Percentiles rank a stretch among this genome's conserved stretches.
These are phyloP conservation scores for Coemansia sp. DNA, from an alignment of 192 early-diverging fungal genomes.

Conservation along the genomic window DNA sequence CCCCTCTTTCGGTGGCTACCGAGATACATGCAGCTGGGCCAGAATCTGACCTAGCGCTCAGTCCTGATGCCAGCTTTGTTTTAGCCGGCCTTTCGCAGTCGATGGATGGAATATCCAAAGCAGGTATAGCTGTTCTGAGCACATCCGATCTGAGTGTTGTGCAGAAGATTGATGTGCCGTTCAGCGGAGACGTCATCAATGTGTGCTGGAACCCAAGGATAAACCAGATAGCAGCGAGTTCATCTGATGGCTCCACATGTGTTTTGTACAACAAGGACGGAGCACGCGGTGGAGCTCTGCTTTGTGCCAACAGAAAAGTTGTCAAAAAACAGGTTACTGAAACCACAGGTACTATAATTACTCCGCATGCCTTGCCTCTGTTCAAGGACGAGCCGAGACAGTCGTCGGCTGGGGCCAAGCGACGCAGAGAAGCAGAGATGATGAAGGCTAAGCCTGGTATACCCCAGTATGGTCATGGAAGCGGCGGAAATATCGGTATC, in stretches of 20 bases:
- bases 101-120: background rate
- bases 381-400: slow-evolving; percentile 72
- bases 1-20: slow-evolving; percentile 59
- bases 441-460: slow-evolving; percentile 62
- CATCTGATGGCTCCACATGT: slow-evolving; percentile 69
- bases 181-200: slow-evolving; percentile 61
- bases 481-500: slow-evolving; percentile 82
- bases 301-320: slow-evolving; percentile 60
- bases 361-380: slow-evolving; percentile 85
- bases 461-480: slow-evolving; percentile 77
- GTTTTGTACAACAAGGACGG: slow-evolving; percentile 74
- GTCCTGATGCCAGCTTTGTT: slow-evolving; percentile 75
- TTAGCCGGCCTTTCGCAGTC: slow-evolving; percentile 61
- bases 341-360: slow-evolving; percentile 68
- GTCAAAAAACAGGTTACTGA: background rate
- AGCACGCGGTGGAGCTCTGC: slow-evolving; percentile 70
- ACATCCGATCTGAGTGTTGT: background rate
- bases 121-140: slow-evolving; percentile 21
- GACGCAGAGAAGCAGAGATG: slow-evolving; percentile 64
- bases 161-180: background rate
- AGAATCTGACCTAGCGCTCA: slow-evolving; percentile 79
- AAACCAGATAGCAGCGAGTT: slow-evolving; percentile 87
- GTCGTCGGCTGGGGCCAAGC: slow-evolving; percentile 59
- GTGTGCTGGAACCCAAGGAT: slow-evolving; percentile 84
- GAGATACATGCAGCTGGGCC: slow-evolving; percentile 66